Conservation (phyloP, 345 rosid genomes). For the Pugionium dolabratum region DNA sequence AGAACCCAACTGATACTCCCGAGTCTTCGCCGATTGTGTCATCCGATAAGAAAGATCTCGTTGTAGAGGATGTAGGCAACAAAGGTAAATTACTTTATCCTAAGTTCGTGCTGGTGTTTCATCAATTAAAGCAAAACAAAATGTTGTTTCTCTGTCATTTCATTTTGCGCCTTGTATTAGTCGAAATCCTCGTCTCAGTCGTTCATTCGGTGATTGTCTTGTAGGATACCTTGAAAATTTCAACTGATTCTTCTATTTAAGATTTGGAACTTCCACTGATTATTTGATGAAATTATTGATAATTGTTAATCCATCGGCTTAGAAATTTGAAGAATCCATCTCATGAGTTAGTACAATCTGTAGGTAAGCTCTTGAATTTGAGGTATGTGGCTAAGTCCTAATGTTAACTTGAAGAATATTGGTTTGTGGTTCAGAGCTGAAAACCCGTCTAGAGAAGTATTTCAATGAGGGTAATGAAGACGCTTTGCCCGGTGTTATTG, state of each 20-base stretch:
- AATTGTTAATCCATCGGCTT: background rate
- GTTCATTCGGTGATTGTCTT: background rate
- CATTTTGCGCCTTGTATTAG: background rate
- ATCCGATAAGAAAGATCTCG: constrained; percentile 22
- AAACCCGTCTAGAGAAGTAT: constrained; percentile 61
- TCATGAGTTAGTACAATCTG: constrained; percentile 10
- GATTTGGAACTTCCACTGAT: background rate
- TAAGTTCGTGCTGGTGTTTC: background rate
- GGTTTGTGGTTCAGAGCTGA: constrained; percentile 59
- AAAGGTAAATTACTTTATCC: constrained; percentile 38
- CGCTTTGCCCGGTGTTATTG: constrained; percentile 62
- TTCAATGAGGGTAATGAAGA: constrained; percentile 72
- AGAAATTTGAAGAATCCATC: background rate
- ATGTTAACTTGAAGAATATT: background rate
- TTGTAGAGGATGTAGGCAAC: constrained; percentile 41
- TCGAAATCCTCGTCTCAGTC: constrained; percentile 12
- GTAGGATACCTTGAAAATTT: background rate
- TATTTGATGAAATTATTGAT: background rate
- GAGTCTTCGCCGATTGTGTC: constrained; percentile 5
- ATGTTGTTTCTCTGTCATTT: background rate
- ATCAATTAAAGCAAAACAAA: background rate
- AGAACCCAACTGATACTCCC: constrained; percentile 18
- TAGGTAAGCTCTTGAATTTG: constrained; percentile 4
- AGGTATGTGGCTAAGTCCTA: background rate
- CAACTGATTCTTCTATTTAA: background rate